These are phyloP conservation scores for Myriangium duriaei DNA, from an alignment of 2,329 filamentous ascomycete species.

Conservation along the genomic window DNA sequence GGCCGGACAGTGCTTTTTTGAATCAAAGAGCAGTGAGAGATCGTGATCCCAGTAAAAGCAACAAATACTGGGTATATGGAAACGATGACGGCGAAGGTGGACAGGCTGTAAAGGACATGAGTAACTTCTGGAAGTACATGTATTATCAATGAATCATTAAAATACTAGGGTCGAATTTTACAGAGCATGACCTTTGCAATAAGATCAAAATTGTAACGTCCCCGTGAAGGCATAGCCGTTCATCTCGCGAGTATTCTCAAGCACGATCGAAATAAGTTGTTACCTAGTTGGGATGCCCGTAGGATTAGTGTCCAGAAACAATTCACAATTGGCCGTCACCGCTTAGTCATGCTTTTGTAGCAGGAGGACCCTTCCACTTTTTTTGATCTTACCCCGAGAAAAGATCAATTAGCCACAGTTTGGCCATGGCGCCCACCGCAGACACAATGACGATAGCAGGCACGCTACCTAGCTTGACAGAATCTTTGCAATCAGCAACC, in stretches of 20 bases:
- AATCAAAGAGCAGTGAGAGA: conserved; percentile 1
- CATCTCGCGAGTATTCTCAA: no score
- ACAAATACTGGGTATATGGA: not conserved
- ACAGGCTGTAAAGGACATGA: conserved; percentile 4
- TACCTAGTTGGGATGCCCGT: no score
- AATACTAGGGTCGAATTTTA: not conserved
- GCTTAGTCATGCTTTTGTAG: not conserved
- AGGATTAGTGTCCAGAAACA: no score
- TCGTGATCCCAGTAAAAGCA: not conserved
- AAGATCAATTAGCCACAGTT: no score
- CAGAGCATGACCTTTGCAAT: no score
- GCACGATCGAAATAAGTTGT: no score
- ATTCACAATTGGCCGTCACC: no score
- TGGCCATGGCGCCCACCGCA: conserved; percentile 12
- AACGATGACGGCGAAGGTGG: not conserved
- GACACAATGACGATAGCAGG: conserved; percentile 27
- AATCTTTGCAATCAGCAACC: conserved; percentile 51
- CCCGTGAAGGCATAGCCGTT: no score
- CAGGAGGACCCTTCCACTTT: no score
- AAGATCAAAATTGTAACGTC: no score
- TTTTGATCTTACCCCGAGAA: not conserved
- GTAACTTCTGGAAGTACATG: conserved; percentile 9
- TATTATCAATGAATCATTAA: not conserved
- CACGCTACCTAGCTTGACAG: conserved; percentile 34
- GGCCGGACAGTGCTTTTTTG: conserved; percentile 3